Evolutionary conservation across 495 filamentous ascomycete genomes (phyloP), one percentile per base, ranked within the genome.

Genomic region (Podospora bellae-mahoneyi): DNA sequence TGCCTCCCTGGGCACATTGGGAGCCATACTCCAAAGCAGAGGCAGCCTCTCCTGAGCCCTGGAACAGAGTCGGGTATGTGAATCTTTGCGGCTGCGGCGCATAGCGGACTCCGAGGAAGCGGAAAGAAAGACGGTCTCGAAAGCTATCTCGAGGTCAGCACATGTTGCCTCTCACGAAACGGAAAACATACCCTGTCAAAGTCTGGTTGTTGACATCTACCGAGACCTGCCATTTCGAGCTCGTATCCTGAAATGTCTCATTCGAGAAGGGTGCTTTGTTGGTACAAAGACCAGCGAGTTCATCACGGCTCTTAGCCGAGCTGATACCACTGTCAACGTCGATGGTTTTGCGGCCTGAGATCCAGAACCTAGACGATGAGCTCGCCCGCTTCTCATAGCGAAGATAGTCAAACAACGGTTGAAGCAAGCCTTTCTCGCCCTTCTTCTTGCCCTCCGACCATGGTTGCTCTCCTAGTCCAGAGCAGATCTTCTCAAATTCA

Each of bases 61-160:
- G 53, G 60, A 79, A 80, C 15, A 72, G 71, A 1, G 72, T 72
- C 1, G 81, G 73, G 66, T 82, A 79, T 3, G 76, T 78, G 67
- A 82, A 83, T 10, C 80, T 69, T 64, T 77, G 69, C 1, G 79
- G 78, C 64, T 78, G 76, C 1, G 77, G 70, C 28, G 81, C 80
- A 66, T 80, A 82, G 48, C 80, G 74, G 32, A 82, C 68, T 18
- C 81, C 81, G 18, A 81, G 67, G 67, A 82, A 83, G 20, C 85
- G 83, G 66, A 86, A 88, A 44, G 80, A 84, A 18, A 85, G 67
- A 27, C 78, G 78, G 72, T 87, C 84, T 3, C 84, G 82, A 68
- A 80, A 85, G 0, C 80, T 78, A 19, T 19, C 16, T 0, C 1
- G 55, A 23, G 54, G 55, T 70, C 19, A 65, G 63, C 39, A 16